Evolutionary conservation across 2,329 filamentous ascomycete genomes (phyloP).

Genomic region (Colletotrichum liaoningense): DNA sequence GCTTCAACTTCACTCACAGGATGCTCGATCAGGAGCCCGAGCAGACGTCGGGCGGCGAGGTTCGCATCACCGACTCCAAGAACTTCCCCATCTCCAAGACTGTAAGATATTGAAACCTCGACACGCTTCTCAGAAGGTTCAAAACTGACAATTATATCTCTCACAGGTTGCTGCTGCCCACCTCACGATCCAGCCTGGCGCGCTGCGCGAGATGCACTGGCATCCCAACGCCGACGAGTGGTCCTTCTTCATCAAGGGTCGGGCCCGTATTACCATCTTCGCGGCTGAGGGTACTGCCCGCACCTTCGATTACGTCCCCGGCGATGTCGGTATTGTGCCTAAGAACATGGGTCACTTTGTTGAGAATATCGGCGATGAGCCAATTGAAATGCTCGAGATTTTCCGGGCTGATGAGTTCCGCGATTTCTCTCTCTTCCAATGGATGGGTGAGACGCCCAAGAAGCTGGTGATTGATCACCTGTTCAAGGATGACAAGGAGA

Average conservation of each 20-base stretch:
- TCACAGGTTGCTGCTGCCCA: constrained; percentile 73
- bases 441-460: constrained; percentile 79
- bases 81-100: constrained; percentile 82
- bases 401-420: constrained; percentile 78
- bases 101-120: background rate
- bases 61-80: constrained; percentile 80
- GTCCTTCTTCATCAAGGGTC: constrained; percentile 81
- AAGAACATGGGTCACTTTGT: constrained; percentile 85
- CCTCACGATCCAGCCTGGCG: constrained; percentile 76
- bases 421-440: constrained; percentile 80
- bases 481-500: constrained; percentile 71
- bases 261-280: constrained; percentile 80
- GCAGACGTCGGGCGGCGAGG: constrained; percentile 74
- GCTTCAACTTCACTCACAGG: constrained; percentile 76
- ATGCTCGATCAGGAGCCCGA: constrained; percentile 78
- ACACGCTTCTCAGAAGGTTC: background rate
- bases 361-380: constrained; percentile 83
- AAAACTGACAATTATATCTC: background rate
- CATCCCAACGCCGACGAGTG: constrained; percentile 84
- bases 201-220: constrained; percentile 85
- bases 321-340: constrained; percentile 83
- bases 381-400: constrained; percentile 81
- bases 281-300: constrained; percentile 74
- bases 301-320: constrained; percentile 81
- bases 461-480: constrained; percentile 74